phyloP scores from a whole-genome alignment of 106 monocot species.

The Cymbidium sinense region DNA sequence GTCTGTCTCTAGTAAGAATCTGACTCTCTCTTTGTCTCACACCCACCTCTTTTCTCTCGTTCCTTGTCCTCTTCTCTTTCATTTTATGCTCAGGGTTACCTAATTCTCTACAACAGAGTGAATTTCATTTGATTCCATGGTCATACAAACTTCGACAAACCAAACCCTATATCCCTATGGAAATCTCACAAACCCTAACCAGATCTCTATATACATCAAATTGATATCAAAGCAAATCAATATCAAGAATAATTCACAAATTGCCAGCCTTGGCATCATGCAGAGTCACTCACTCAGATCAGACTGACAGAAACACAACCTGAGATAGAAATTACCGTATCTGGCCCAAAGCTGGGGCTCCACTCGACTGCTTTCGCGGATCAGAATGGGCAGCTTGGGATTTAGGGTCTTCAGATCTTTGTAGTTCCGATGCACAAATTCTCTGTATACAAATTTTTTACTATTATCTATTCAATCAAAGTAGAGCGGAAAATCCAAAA shows the following conservation, averaged over 20 bases:
- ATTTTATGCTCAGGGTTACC: not conserved
- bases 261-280: not conserved
- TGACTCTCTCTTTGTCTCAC: not conserved
- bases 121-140: not conserved
- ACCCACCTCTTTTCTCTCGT: not conserved
- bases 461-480: not conserved
- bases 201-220: not conserved
- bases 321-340: slow-evolving; percentile 47
- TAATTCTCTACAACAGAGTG: not conserved
- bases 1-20: not conserved
- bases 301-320: not conserved
- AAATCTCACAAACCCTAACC: too few species aligned
- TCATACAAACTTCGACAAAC: not conserved
- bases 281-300: not conserved
- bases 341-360: slow-evolving; percentile 92
- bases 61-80: not conserved
- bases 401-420: slow-evolving; percentile 84
- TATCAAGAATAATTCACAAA: not conserved
- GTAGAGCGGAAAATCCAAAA: not conserved
- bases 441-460: slow-evolving; percentile 24
- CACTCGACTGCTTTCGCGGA: slow-evolving; percentile 79
- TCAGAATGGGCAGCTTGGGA: slow-evolving; percentile 78
- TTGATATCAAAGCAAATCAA: not conserved
- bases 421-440: slow-evolving; percentile 80
- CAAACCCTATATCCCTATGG: not conserved